Evolutionary conservation across 768 basidiomycete genomes (phyloP), one percentile per base, ranked within the genome.

Genomic region (Podaxis carcinomalis): DNA sequence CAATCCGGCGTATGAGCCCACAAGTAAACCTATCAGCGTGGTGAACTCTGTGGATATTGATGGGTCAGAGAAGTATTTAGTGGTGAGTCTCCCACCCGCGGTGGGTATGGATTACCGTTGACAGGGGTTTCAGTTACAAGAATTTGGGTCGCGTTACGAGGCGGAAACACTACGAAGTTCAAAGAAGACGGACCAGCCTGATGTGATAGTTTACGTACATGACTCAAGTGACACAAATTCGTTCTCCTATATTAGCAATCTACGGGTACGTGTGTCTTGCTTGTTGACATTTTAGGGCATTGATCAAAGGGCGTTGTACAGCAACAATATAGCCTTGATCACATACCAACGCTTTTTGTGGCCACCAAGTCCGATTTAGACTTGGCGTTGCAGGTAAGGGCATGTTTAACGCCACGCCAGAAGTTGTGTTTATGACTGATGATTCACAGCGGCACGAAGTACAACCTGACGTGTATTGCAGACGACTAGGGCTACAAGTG

Each of bases 331-430:
- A 93, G 85, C 65, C 78, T 97, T 32, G 94, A 98, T 71, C 90
- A 93, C 72, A 92, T 98, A 71, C 95, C 96, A 25, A 95, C 92
- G 10, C 76, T 98, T 39, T 98, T 98, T 72, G 95, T 99, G 25
- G 96, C 96, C n/a, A 98, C 96, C 40, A 99, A 99, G 76, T 95
- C 94, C 5, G 96, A 99, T 72, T 83, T 97, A 27, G 96, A 99
- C 73, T 86, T 99, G 53, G 96, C 96, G 10, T 84, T 95, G 66
- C 96, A 97, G 83, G 93, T 90, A 60, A 46, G 63, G 59, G 59
- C 27, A 51, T 58, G 44, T 56, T 61, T 49, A 27, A 62, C 57
- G 27, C 28, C 62, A 51, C 60, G 54, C 61, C 19, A 57, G 55
- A 27, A 23, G 25, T 16, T 16, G 16, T 46, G 40, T 19, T 19